phyloP scores from a whole-genome alignment of 495 filamentous ascomycete species.

The Tetracladium marchalianum region DNA sequence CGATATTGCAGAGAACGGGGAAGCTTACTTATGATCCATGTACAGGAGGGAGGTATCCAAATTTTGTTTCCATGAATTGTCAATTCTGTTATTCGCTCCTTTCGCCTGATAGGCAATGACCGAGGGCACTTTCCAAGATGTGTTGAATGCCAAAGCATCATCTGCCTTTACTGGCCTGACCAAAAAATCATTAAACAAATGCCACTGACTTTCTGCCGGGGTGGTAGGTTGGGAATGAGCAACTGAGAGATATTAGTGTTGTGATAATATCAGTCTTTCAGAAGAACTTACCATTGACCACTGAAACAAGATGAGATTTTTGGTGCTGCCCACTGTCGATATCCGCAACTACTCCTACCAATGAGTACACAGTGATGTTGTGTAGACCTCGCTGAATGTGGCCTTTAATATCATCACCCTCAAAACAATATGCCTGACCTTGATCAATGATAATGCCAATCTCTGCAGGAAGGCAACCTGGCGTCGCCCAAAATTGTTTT shows the following conservation, averaged over 20 bases:
- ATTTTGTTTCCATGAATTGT: conserved; percentile 74
- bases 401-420: conserved; percentile 73
- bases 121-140: conserved; percentile 82
- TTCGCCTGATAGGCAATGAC: conserved; percentile 80
- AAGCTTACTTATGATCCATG: conserved; percentile 55
- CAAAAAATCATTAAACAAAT: conserved; percentile 94
- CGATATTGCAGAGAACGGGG: not conserved
- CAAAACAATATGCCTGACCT: conserved; percentile 76
- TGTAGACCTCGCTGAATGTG: conserved; percentile 53
- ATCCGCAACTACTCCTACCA: conserved; percentile 84
- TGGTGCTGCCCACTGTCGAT: conserved; percentile 75
- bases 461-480: conserved; percentile 84
- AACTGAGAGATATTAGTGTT: conserved; percentile 33
- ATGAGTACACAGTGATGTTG: conserved; percentile 73
- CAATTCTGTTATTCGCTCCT: conserved; percentile 59
- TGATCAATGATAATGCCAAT: conserved; percentile 75
- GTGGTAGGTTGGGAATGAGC: conserved; percentile 52
- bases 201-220: conserved; percentile 60
- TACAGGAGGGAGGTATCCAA: conserved; percentile 80
- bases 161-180: conserved; percentile 68
- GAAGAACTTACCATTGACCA: conserved; percentile 59
- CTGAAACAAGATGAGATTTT: conserved; percentile 83
- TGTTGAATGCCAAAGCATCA: conserved; percentile 81
- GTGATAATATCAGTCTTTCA: not conserved
- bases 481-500: conserved; percentile 72